phyloP scores from a whole-genome alignment of 257 asterid genomes.

The Solanum etuberosum region DNA sequence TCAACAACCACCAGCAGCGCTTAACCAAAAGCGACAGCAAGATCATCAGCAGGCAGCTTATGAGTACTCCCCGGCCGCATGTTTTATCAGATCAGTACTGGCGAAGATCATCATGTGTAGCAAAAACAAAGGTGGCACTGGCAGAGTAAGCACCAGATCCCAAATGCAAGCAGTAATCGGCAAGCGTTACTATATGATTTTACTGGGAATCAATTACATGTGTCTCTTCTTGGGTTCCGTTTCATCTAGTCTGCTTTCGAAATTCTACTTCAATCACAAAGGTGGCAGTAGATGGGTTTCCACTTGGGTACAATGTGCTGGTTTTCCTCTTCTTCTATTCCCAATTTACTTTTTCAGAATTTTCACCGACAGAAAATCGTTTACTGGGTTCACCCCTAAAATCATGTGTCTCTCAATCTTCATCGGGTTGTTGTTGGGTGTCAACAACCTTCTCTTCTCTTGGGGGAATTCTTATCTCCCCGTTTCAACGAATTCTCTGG shows the following conservation, averaged over 20 bases:
- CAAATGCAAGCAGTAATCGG: neutral
- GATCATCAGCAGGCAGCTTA: neutral
- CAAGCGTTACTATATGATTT: constrained; percentile 17
- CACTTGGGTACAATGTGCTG: constrained; percentile 69
- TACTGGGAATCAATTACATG: constrained; percentile 29
- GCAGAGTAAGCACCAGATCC: neutral
- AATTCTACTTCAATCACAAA: constrained; percentile 64
- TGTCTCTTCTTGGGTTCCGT: constrained; percentile 46
- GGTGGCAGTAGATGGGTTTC: constrained; percentile 71
- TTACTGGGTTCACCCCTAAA: constrained; percentile 23
- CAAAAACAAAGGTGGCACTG: neutral
- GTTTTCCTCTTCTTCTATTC: constrained; percentile 53
- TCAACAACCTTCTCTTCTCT: constrained; percentile 46
- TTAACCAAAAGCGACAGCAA: neutral
- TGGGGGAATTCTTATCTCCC: constrained; percentile 69
- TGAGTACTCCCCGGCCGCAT: neutral
- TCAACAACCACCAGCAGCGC: neutral
- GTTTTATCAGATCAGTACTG: neutral
- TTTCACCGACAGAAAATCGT: constrained; percentile 29
- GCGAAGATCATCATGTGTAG: neutral
- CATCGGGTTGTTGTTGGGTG: constrained; percentile 45
- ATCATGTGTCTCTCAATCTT: constrained; percentile 6
- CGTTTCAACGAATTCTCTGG: constrained; percentile 46
- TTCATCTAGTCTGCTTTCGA: constrained; percentile 38
- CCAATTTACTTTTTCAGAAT: constrained; percentile 33